Evolutionary conservation across 2,329 filamentous ascomycete genomes (phyloP).

Genomic region (Stagonosporopsis rhizophila): DNA sequence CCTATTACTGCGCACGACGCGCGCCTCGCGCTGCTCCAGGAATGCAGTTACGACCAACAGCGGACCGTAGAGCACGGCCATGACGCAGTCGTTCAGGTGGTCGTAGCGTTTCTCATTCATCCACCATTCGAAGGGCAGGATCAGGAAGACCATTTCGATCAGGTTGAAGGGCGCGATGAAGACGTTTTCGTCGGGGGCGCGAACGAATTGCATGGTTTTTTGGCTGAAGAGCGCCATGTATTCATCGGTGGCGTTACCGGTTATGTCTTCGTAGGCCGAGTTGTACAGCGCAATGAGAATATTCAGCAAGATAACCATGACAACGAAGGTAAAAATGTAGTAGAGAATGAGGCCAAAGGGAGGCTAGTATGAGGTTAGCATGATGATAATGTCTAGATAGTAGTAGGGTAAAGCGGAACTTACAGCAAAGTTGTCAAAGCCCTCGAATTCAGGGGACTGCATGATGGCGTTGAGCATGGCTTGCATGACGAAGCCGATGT

Average conservation of each 20-base stretch:
- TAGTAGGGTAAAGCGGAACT: conserved; percentile 10
- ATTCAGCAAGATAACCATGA: conserved; percentile 94
- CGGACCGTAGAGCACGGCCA: conserved; percentile 85
- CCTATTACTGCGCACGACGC: conserved; percentile 74
- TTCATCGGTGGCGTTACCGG: conserved; percentile 90
- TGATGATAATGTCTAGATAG: background rate
- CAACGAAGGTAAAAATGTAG: conserved; percentile 96
- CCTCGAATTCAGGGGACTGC: conserved; percentile 87
- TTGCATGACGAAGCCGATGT: conserved; percentile 76
- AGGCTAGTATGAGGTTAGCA: conserved; percentile 52
- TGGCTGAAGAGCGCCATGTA: conserved; percentile 92
- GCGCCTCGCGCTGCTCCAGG: conserved; percentile 55
- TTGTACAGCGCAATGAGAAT: conserved; percentile 98
- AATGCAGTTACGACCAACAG: conserved; percentile 79
- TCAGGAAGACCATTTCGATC: conserved; percentile 81
- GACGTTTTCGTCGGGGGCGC: conserved; percentile 96
- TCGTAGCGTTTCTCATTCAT: conserved; percentile 77
- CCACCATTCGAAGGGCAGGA: conserved; percentile 94
- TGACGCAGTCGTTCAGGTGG: conserved; percentile 84
- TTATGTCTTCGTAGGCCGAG: conserved; percentile 93
- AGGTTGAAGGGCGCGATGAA: conserved; percentile 97
- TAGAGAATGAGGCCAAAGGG: conserved; percentile 96
- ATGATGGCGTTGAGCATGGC: conserved; percentile 90
- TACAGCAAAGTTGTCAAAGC: conserved; percentile 83
- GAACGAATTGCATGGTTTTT: conserved; percentile 96